phyloP scores from a whole-genome alignment of 768 basidiomycete species.

The Suillus luteus region DNA sequence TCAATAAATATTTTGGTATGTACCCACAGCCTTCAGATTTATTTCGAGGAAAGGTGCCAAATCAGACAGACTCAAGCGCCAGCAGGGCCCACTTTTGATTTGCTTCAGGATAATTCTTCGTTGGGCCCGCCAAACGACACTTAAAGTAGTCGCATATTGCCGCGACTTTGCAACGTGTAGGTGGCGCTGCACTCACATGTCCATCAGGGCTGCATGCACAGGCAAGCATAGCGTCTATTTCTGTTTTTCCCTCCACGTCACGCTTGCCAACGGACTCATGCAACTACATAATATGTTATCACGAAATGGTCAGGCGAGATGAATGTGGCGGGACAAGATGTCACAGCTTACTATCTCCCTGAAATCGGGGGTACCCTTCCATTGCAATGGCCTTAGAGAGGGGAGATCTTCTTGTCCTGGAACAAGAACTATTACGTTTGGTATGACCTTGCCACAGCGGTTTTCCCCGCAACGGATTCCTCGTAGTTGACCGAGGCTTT shows the following conservation, averaged over 20 bases:
- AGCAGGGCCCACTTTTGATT: background rate
- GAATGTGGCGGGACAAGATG: background rate
- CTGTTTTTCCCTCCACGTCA: background rate
- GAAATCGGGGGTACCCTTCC: background rate
- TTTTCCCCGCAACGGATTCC: background rate
- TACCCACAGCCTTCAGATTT: background rate
- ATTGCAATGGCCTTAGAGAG: background rate
- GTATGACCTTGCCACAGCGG: background rate
- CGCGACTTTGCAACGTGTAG: background rate
- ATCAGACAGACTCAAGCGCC: background rate
- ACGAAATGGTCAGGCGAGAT: background rate
- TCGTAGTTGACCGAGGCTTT: background rate
- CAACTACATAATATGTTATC: background rate
- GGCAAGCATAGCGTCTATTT: constrained; percentile 1
- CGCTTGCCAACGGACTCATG: background rate
- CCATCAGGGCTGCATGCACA: background rate
- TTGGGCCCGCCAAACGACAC: background rate
- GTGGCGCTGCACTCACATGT: constrained; percentile 1
- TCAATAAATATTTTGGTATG: background rate
- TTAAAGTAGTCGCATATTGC: background rate
- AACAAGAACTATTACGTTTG: constrained; percentile 1
- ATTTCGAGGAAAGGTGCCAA: background rate
- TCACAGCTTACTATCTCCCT: background rate
- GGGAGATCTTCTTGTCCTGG: background rate
- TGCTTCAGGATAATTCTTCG: background rate